Percentiles rank a stretch among this genome's conserved stretches.
Conservation (phyloP, 2,329 filamentous ascomycete species). For the Aureobasidium zeae region DNA sequence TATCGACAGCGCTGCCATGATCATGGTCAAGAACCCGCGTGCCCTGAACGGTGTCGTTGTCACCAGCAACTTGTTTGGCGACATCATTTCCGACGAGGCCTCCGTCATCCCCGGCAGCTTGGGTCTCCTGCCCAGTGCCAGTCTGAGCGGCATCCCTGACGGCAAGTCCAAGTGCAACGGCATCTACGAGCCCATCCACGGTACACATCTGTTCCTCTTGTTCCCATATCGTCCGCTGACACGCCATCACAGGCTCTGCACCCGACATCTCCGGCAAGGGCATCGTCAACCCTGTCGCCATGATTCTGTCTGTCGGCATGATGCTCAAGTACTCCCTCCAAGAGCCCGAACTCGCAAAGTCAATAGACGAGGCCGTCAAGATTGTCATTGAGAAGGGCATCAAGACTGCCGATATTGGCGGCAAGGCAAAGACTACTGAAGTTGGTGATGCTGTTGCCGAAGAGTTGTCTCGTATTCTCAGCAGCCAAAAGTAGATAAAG, state of each 20-base stretch:
- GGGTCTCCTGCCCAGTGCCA: constrained; percentile 79
- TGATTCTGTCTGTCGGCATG: constrained; percentile 88
- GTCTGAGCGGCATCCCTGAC: constrained; percentile 76
- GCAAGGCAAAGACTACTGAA: constrained; percentile 60
- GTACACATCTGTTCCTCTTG: constrained; percentile 38
- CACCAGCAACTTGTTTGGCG: constrained; percentile 89
- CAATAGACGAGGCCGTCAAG: constrained; percentile 73
- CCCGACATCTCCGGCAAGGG: constrained; percentile 89
- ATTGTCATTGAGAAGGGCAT: constrained; percentile 70
- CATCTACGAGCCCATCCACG: constrained; percentile 97
- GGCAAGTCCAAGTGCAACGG: constrained; percentile 78
- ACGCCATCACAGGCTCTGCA: constrained; percentile 56
- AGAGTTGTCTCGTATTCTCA: constrained; percentile 62
- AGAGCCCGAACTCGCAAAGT: constrained; percentile 64
- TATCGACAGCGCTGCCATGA: constrained; percentile 94
- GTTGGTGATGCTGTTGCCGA: constrained; percentile 75
- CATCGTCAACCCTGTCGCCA: constrained; percentile 85
- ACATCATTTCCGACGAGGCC: constrained; percentile 93
- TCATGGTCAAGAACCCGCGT: constrained; percentile 90
- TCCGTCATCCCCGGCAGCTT: constrained; percentile 88
- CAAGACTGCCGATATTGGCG: constrained; percentile 77
- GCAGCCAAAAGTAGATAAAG: constrained; percentile 21
- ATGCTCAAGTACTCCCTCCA: constrained; percentile 89
- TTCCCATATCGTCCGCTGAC: constrained; percentile 11
- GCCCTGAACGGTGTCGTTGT: constrained; percentile 84